Base-by-base conservation (phyloP, 192 early-diverging fungal genomes). In the Borealophlyctis nickersoniae region DNA sequence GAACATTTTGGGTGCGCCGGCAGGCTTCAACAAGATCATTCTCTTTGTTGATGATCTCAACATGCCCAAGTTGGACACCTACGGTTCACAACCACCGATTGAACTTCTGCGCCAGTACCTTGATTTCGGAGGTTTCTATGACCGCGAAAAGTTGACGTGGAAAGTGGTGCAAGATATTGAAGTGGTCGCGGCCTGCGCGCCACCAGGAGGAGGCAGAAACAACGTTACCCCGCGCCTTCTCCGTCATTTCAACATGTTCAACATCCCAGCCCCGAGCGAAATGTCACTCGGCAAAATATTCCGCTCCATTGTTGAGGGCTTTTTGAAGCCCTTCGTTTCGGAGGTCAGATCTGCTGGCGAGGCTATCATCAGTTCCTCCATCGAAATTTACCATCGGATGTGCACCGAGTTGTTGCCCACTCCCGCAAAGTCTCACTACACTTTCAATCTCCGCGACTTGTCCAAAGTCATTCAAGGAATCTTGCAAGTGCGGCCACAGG, bases 31-130 rank as follows among this genome's bases (percentile, higher is more conserved):
- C 50, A 81, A 75, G 59, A 78, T 85, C 48, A 73, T 83, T n/a
- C 56, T 85, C 14, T 85, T 85, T 71, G 77, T 85, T 11, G 83
- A 85, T 62, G 83, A 85, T 58, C 62, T 85, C 34, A 85, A 85
- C 61, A 85, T 85, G 81, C 81, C 83, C 3, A 85, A 85, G 45
- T 69, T 82, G 7, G 82, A 84, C 56, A 84, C 79, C 0, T 84
- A 84, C 59, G 83, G 83, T 35, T 80, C 83, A 32, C 83, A 85
- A 60, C 78, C 83, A 29, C 78, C 83, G 24, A 82, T 85, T 58
- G 83, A 85, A 59, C 67, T 85, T 5, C 28, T 85, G 2, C 63
- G 83, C 24, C 83, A 85, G 60, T 85, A 77, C 53, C 50, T 85
- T 9, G 83, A 81, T 45, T 83, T 77, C 60, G 65, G 70, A 19